Evolutionary conservation across 148 eudicot species (phyloP), one percentile per base, ranked within the genome.

Genomic region (Chenopodium berlandieri): DNA sequence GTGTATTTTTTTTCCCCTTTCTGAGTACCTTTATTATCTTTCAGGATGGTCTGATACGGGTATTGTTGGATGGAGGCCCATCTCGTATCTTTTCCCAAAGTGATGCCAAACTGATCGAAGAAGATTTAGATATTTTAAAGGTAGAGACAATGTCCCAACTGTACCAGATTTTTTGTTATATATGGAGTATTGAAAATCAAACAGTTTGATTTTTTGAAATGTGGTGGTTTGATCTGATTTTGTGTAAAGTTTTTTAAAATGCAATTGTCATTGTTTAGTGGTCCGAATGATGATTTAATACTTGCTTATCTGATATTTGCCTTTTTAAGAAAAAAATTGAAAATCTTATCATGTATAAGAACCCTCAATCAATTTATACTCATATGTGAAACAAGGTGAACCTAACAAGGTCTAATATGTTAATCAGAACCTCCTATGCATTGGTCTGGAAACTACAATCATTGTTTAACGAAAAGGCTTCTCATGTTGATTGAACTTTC

Each of bases 1-100:
- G 27, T 6, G 9, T 31, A 17, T 62, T 71, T 71, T n/a, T 54
- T 34, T 34, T 34, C 3, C 4, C 3, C 4, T 34, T 34, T 3
- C 67, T 22, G 70, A 81, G 54, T 58, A 25, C 27, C 22, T 77
- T 27, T 54, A 56, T 73, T 78, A 52, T 79, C 67, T 77, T 65
- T 71, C 91, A 97, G 99, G 98, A 97, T 86, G 99, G 99, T 75
- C 88, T 97, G 52, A 82, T 92, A 64, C 93, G 99, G 66, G 98
- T 97, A 62, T 67, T 97, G 78, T 85, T 97, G 68, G 99, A 97
- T 83, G 99, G 99, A 69, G 99, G 99, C 62, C 93, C 95, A 77
- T 90, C 93, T 77, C 99, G 99, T 80, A 75, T 94, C 72, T 94
- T 97, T 86, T 88, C 80, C 76, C 82, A 87, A 7, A 84, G 80